phyloP scores from a whole-genome alignment of 352 stramenopile genomes.

The Globisporangium recalcitrans region DNA sequence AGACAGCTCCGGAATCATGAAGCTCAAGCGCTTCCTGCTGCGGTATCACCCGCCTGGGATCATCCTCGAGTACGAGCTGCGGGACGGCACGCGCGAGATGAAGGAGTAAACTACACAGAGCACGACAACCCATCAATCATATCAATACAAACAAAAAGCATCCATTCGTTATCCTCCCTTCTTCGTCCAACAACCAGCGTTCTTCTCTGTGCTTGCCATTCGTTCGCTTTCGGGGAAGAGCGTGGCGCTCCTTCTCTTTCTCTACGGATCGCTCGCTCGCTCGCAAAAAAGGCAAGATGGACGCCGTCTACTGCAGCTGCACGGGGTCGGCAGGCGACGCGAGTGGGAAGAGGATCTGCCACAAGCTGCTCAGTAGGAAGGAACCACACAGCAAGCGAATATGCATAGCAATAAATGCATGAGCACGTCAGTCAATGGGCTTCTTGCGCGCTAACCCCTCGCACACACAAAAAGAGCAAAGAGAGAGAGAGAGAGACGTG shows the following conservation, averaged over 20 bases:
- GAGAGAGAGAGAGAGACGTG: background rate
- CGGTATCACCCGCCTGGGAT: constrained; percentile 95
- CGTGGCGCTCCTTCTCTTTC: background rate
- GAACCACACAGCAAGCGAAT: background rate
- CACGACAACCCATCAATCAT: too few species aligned
- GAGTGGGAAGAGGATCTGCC: constrained; percentile 75
- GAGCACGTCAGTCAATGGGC: background rate
- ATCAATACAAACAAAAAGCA: constrained; percentile 9
- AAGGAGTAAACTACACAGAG: too few species aligned
- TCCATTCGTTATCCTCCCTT: constrained; percentile 6
- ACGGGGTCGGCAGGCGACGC: constrained; percentile 48
- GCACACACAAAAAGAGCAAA: too few species aligned
- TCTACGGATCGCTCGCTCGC: background rate
- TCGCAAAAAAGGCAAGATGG: background rate
- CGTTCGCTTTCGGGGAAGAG: background rate
- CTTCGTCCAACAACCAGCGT: background rate
- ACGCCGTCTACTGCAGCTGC: constrained; percentile 31
- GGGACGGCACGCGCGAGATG: constrained; percentile 90
- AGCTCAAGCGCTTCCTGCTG: constrained; percentile 94
- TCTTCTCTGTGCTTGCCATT: too few species aligned
- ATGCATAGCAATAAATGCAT: background rate
- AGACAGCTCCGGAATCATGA: constrained; percentile 57
- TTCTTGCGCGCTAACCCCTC: background rate
- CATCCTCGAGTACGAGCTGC: constrained; percentile 94
- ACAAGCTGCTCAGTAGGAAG: constrained; percentile 27